Percentiles rank a stretch among this genome's conserved stretches.
These are phyloP conservation scores for Ciborinia camelliae DNA, from an alignment of 2,329 filamentous ascomycete genomes.

Conservation along the genomic window DNA sequence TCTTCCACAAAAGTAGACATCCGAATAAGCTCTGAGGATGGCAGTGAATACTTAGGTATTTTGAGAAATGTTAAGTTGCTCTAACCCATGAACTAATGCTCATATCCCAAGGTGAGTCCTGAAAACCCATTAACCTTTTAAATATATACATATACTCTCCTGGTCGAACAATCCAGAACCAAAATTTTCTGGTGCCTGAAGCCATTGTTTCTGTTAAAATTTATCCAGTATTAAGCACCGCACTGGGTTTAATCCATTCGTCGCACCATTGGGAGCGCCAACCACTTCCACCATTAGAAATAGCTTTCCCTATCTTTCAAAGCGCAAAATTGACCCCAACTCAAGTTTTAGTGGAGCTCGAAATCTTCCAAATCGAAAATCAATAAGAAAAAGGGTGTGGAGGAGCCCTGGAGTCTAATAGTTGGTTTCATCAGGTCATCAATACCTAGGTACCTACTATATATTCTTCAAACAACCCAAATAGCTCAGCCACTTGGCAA, in stretches of 20 bases:
- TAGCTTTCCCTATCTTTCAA: background rate
- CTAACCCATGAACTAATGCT: background rate
- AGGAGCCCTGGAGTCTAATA: too few relatives aligned
- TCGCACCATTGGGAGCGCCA: background rate
- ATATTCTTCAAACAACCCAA: background rate
- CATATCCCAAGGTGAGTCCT: background rate
- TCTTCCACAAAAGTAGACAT: background rate
- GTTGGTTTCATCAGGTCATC: background rate
- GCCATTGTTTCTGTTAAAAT: background rate
- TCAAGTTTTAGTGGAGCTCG: background rate
- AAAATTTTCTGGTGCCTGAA: background rate
- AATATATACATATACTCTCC: too few relatives aligned
- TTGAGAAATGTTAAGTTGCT: background rate
- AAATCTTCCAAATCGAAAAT: background rate
- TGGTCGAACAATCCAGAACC: conserved; percentile 1
- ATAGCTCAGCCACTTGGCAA: background rate
- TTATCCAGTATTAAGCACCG: background rate
- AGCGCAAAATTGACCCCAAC: background rate
- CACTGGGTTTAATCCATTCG: background rate
- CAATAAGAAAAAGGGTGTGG: background rate
- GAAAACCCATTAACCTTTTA: background rate
- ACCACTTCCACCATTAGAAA: background rate
- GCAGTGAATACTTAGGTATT: background rate
- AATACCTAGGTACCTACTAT: too few relatives aligned
- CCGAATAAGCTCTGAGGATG: background rate